Base-by-base conservation (phyloP, 23 red algal genomes). In the Gracilaria vermiculophylla region DNA sequence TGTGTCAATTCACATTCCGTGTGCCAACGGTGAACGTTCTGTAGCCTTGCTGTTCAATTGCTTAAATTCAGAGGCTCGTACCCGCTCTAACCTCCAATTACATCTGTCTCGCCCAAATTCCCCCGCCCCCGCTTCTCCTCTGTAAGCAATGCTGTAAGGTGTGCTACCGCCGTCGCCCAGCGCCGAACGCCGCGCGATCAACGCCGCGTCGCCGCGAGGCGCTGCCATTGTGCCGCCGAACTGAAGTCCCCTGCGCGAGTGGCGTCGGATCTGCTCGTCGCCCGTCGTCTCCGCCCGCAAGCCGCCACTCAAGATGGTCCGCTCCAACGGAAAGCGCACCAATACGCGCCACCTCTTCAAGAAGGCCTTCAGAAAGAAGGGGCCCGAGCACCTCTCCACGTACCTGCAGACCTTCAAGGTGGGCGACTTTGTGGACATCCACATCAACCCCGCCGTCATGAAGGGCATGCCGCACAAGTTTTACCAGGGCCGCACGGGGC, bases 381-480 rank as follows among this genome's bases (percentile, higher is more conserved):
- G 97, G 17, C 60, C 52, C 17, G 83, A 86, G 7, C 56, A 93
- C 41, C 43, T 91, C 13, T 84, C 78, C 35, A 95, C 89, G 55
- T 99, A 99, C 62, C 82, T 99, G 50, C 92, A 94, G 84, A 90
- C 77, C 36, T 99, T 85, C 89, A 78, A 80, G 27, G 62, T 99
- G 14, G 93, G 93, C 54, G 97, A 99, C 49, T 94, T 91, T 76
- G 97, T 99, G 0, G 97, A 99, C 93, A 94, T 99, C 52, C 56
- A 81, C 17, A 89, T 93, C 47, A 84, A 99, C 67, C 73, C 97
- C 23, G 58, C 88, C 2, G 88, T 99, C 39, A 91, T 95, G 69
- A 89, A 95, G 42, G 97, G 97, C 25, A 99, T 99, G 97, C 97
- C 97, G 0, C 88, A 94, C 84, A 99, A 99, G 90, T 99, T 88